Evolutionary conservation across 108 stramenopile species (phyloP), one percentile per base, ranked within the genome.

Genomic region (Pseudonitzschia multistriata): DNA sequence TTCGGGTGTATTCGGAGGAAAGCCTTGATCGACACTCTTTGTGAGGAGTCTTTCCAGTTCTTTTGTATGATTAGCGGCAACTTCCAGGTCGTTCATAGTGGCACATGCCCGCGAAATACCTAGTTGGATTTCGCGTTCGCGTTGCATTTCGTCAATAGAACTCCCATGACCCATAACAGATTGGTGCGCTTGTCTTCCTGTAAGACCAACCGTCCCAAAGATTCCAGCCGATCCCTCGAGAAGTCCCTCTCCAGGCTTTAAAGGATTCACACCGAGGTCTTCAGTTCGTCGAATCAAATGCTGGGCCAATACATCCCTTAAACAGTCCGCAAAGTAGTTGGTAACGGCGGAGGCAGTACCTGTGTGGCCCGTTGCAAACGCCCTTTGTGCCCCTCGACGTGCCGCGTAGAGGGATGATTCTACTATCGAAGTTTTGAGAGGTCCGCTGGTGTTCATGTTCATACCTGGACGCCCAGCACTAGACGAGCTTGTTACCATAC

Each of bases 161-260:
- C 42, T 74, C 57, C 40, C 72, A n/a, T n/a, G n/a, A n/a, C n/a
- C n/a, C 48, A 66, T 72, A 21, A 82, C 82, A 17, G 65, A 68
- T n/a, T 65, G 57, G 30, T 68, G 62, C 13, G 57, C 77, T 34
- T 70, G 70, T 7, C 70, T 59, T 11, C 77, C 61, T 17, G 67
- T 57, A 5, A 74, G 67, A 33, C 67, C 57, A 39, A 62, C 37
- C 24, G 81, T 57, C 66, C 81, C 77, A 78, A 90, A 79, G 76
- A 90, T 50, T n/a, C 86, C 86, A 28, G 75, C 74, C 27, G 82
- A 82, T 31, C 92, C 92, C 30, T 63, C 80, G 64, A 94, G 60
- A 15, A 94, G 63, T 31, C 92, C 92, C 39, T 94, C 92, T 17
- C 92, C 92, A 17, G 92, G 92, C 66, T 91, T 90, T 39, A 94